Conservation (phyloP, 371 early-diverging fungal genomes). For the Mucor racemosus region DNA sequence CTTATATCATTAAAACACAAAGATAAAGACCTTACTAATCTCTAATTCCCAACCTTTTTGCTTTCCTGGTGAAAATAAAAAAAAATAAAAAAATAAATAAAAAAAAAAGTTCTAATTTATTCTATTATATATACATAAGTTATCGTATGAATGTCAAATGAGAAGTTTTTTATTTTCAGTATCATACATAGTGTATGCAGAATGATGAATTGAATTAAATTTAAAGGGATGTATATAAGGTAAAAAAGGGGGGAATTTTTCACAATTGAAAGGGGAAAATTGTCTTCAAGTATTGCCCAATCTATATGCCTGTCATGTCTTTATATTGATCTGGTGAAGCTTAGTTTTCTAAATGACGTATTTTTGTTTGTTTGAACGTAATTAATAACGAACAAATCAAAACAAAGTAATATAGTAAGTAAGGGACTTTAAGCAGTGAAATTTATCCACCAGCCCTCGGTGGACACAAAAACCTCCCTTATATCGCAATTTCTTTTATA, state of each 20-base stretch:
- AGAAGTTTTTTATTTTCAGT: not conserved
- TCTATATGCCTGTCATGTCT: too few relatives aligned
- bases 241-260: not conserved
- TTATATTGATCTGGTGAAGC: too few relatives aligned
- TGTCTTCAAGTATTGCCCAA: too few relatives aligned
- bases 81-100: not conserved
- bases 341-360: too few relatives aligned
- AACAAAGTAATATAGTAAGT: too few relatives aligned
- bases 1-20: not conserved
- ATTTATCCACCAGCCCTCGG: too few relatives aligned
- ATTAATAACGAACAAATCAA: too few relatives aligned
- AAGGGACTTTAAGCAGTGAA: too few relatives aligned
- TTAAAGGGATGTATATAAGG: not conserved
- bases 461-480: too few relatives aligned
- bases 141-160: not conserved
- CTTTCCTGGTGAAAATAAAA: not conserved
- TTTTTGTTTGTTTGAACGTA: too few relatives aligned
- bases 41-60: not conserved
- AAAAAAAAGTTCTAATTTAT: not conserved
- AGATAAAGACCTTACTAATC: not conserved
- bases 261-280: too few relatives aligned
- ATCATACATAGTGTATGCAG: not conserved
- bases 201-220: slow-evolving; percentile 6
- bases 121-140: not conserved
- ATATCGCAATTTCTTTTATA: too few relatives aligned